Base-by-base conservation (phyloP, 176 grass and related monocot species). In the maize (Zea mays) region DNA sequence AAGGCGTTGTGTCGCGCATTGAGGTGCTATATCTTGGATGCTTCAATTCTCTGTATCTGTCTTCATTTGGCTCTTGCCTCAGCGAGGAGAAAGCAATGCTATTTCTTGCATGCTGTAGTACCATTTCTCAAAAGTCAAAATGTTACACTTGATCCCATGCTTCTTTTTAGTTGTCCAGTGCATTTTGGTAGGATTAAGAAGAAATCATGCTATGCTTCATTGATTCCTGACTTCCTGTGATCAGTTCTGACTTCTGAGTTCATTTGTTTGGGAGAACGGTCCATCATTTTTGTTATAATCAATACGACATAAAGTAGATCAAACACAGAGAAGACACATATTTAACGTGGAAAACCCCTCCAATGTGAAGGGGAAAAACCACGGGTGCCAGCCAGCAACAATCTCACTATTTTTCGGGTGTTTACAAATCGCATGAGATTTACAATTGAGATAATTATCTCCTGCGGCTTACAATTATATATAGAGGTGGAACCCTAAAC, bases 1-100 rank as follows among this genome's bases (percentile, higher is more conserved):
- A 99, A 91, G 96, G 96, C 65, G 86, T 99, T 27, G 96, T 99
- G 40, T 99, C 92, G 61, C 96, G 92, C 50, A 96, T 99, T 89
- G 92, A 99, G 92, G 92, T 99, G 73, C 49, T 83, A 86, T 84
- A 42, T 94, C 66, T 85, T 85, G 58, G 43, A 55, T 62, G 42
- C 33, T 21, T 73, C 13, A 69, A 20, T 74, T 76, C 21, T 54
- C 17, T 70, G 77, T 17, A 81, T 85, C 10, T 42, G 34, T 52
- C 39, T 49, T 55, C 19, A 81, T 49, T 27, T 16, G 17, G 14
- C 10, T 42, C 54, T 39, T 79, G 64, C 3, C n/a, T 50, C 42
- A 69, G 69, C 7, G 34, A 80, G 47, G 72, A 75, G 35, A 71
- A 69, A 56, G 39, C 4, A 10, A 75, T 70, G 21, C 43, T 72